These are phyloP conservation scores for Elsinoe perseae DNA, from an alignment of 2,329 filamentous ascomycete genomes.

Conservation along the genomic window DNA sequence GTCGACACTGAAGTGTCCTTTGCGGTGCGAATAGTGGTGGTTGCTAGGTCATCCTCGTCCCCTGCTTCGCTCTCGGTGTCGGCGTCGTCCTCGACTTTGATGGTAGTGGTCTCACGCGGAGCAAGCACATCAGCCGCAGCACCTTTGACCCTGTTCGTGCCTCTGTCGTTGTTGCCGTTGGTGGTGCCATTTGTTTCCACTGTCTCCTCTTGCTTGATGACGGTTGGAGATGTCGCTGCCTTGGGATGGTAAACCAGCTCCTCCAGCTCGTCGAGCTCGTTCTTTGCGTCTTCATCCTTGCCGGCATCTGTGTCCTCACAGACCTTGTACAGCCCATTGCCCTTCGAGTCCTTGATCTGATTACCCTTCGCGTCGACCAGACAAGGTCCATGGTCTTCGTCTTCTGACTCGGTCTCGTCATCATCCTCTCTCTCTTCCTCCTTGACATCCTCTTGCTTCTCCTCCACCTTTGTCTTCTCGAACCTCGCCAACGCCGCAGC, in stretches of 20 bases:
- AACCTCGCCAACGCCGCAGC: constrained; percentile 71
- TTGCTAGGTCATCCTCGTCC: neutral
- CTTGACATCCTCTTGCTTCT: constrained; percentile 33
- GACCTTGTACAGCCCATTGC: constrained; percentile 61
- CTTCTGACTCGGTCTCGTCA: constrained; percentile 39
- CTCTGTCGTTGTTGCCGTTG: neutral
- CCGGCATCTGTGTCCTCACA: constrained; percentile 52
- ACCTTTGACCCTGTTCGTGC: neutral
- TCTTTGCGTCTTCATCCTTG: constrained; percentile 51
- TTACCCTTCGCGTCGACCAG: constrained; percentile 59
- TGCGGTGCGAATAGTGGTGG: neutral
- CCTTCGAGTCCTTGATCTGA: constrained; percentile 55
- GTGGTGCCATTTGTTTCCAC: neutral
- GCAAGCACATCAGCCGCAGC: neutral
- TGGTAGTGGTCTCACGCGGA: neutral
- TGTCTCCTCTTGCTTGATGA: neutral
- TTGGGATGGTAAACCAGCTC: constrained; percentile 31
- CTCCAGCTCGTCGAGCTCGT: constrained; percentile 62
- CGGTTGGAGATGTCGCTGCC: neutral
- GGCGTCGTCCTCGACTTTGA: neutral
- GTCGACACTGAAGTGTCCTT: neutral
- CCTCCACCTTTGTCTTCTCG: constrained; percentile 41
- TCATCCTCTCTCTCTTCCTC: constrained; percentile 30
- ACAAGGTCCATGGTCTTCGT: constrained; percentile 21
- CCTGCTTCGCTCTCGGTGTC: neutral